Evolutionary conservation across 2,329 filamentous ascomycete genomes (phyloP).

Genomic region (Botrytis pseudocinerea): DNA sequence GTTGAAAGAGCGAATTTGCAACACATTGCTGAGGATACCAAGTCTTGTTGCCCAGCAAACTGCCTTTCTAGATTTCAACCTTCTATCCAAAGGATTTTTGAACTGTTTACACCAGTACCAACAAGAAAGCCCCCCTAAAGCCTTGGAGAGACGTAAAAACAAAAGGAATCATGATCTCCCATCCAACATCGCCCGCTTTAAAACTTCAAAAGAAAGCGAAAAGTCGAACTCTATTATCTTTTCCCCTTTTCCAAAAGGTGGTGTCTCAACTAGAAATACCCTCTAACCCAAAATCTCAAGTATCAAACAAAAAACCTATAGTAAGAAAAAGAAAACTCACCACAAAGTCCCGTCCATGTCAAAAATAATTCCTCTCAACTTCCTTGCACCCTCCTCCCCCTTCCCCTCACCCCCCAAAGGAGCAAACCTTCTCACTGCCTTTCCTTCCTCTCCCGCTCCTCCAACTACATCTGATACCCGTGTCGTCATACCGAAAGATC

Average conservation of each 20-base stretch:
- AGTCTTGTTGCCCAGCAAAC: neutral
- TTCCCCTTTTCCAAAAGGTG: constrained; percentile 45
- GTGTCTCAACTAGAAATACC: neutral
- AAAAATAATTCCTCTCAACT: constrained; percentile 69
- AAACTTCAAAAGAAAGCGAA: constrained; percentile 39
- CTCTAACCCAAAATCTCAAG: neutral
- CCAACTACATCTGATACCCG: neutral
- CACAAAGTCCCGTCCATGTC: constrained; percentile 95
- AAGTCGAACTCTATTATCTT: constrained; percentile 53
- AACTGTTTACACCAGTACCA: neutral
- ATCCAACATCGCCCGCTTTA: neutral
- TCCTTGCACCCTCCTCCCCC: constrained; percentile 41
- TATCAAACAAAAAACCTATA: neutral
- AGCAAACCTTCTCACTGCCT: constrained; percentile 51
- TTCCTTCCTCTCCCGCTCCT: neutral
- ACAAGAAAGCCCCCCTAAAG: neutral
- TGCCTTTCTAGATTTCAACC: neutral
- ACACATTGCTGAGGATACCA: neutral
- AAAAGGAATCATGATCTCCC: neutral
- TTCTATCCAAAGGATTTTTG: neutral
- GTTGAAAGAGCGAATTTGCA: neutral
- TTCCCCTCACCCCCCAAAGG: constrained; percentile 49
- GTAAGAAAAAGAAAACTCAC: constrained; percentile 52
- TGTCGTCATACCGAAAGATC: neutral
- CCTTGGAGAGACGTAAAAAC: neutral